Conservation (phyloP, 2,329 filamentous ascomycete species). For the Diplodia scrobiculata region DNA sequence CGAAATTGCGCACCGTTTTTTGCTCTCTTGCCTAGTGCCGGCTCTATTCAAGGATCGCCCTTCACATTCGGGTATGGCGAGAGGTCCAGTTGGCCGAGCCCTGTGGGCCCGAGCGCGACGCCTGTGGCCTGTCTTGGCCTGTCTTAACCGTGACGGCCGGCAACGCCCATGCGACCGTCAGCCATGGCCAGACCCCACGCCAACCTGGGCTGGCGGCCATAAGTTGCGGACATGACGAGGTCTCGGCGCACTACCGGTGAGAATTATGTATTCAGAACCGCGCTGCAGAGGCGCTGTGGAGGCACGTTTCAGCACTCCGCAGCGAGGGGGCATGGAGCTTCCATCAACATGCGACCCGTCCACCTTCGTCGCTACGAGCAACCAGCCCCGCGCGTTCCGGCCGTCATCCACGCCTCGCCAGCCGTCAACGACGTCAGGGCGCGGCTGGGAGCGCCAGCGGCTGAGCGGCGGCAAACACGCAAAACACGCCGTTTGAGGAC, state of each 20-base stretch:
- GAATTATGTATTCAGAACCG: neutral
- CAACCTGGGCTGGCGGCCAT: neutral
- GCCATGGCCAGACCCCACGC: conserved; percentile 3
- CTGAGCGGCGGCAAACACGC: neutral
- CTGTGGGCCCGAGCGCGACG: neutral
- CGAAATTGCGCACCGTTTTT: conserved; percentile 12
- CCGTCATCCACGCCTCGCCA: neutral
- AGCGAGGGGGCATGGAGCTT: conserved; percentile 1
- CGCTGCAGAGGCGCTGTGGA: neutral
- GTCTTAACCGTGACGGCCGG: conserved; percentile 1
- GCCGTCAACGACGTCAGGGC: conserved; percentile 2
- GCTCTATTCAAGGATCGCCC: neutral
- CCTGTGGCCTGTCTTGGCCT: neutral
- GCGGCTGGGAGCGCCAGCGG: neutral
- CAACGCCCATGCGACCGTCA: neutral
- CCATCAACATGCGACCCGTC: conserved; percentile 21
- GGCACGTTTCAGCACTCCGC: conserved; percentile 5
- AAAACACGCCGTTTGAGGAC: conserved; percentile 5
- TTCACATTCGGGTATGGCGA: conserved; percentile 1
- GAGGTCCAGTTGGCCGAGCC: neutral
- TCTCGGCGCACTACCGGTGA: conserved; percentile 5
- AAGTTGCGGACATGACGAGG: neutral
- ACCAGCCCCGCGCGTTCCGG: neutral
- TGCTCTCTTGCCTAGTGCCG: neutral
- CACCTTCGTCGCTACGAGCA: conserved; percentile 11